Percentiles rank a stretch among this genome's conserved stretches.
These are phyloP conservation scores for Saposhnikovia divaricata DNA, from an alignment of 129 eudicot genomes.

Conservation along the genomic window DNA sequence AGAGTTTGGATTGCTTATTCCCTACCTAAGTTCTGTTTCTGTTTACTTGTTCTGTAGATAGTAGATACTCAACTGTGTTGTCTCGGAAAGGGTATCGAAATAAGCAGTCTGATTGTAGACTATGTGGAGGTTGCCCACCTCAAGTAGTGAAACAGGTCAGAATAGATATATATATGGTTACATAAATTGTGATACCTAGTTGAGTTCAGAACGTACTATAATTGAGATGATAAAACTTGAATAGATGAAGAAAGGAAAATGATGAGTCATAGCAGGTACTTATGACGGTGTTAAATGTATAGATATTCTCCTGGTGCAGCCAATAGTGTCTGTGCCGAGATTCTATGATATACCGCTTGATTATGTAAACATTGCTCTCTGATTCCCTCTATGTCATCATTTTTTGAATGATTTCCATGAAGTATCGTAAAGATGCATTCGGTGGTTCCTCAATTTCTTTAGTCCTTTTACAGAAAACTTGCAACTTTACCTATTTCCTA, in stretches of 20 bases:
- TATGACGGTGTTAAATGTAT: background rate
- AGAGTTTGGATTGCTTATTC: background rate
- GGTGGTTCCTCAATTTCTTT: background rate
- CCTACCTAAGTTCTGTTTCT: background rate
- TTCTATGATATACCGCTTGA: background rate
- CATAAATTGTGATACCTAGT: background rate
- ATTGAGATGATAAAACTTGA: background rate
- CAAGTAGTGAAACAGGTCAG: background rate
- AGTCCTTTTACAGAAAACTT: background rate
- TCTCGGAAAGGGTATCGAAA: background rate
- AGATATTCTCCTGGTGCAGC: constrained; percentile 4
- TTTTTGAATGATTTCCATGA: background rate
- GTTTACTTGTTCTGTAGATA: background rate
- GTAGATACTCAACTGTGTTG: background rate
- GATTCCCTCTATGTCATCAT: background rate
- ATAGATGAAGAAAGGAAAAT: background rate
- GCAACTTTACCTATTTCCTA: background rate
- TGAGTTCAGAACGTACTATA: background rate
- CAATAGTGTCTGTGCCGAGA: background rate
- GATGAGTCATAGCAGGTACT: constrained; percentile 4
- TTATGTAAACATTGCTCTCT: background rate
- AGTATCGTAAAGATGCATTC: background rate
- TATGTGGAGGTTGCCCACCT: background rate
- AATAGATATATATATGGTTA: background rate
- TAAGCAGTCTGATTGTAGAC: background rate